Evolutionary conservation across 768 basidiomycete genomes (phyloP), one percentile per base, ranked within the genome.

Genomic region (Tricholoma flavovirens): DNA sequence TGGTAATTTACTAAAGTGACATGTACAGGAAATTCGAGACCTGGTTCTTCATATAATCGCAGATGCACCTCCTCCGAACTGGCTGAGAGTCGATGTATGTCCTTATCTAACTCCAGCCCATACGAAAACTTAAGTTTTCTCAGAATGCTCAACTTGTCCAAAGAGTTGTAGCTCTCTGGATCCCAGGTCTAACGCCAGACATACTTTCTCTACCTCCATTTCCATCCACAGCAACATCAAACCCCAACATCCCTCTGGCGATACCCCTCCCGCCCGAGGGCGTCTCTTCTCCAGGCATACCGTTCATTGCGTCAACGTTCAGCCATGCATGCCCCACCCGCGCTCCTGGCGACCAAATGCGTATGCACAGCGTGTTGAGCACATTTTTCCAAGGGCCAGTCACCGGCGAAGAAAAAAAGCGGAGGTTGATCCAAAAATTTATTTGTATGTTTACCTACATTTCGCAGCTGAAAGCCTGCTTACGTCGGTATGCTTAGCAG

Each of bases 251-350:
- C 15, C 78, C 83, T 58, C 54, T 76, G 57, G 59, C 80, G 54
- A 71, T 76, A 67, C 67, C 75, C 33, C 56, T 73, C 3, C 62
- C 69, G n/a, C 61, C 71, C n/a, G 36, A 64, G 7, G 57, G 56
- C 22, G 63, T 62, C 19, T 69, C 71, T 45, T 62, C 60, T 17
- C 70, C 76, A 1, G 74, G 67, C 22, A 73, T 86, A 21, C 84
- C 83, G 2, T 98, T 82, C 73, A 87, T 84, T 57, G 81, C 81
- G 38, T 87, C 75, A 32, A 90, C 81, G 4, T 99, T 98, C 74
- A 90, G 89, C 56, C 92, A 97, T 73, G 93, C 92, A 12, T 92
- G 90, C 60, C 96, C 95, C 0, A 95, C 94, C 0, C 83, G 88
- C 17, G 94, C 95, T 0, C 95, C 94, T 0, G 97, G 96, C 0